A percentile compares a stretch with the other conserved stretches of the same genome.
These are phyloP conservation scores for Sporisorium iseilematis-ciliati DNA, from an alignment of 1,284 basidiomycete genomes.

Conservation along the genomic window DNA sequence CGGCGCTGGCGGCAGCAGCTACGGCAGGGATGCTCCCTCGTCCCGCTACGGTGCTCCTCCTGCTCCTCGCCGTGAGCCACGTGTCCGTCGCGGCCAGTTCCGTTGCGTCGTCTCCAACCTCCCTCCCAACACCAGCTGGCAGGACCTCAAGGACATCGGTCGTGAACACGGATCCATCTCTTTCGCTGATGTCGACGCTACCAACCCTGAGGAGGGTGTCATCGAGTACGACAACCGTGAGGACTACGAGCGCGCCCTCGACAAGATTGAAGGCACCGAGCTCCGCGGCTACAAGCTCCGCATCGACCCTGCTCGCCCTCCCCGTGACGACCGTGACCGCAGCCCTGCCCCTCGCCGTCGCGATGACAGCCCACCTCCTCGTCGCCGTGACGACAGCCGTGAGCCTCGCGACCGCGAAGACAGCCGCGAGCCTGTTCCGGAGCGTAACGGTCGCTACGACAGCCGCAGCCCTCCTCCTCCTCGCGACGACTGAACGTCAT, in stretches of 20 bases:
- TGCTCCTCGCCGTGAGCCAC: constrained; percentile 43
- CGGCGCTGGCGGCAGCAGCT: constrained; percentile 38
- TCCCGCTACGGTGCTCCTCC: constrained; percentile 52
- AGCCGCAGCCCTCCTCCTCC: constrained; percentile 57
- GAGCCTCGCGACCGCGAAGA: constrained; percentile 30
- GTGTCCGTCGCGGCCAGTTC: constrained; percentile 62
- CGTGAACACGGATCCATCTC: constrained; percentile 80
- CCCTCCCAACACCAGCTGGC: constrained; percentile 92
- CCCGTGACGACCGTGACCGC: constrained; percentile 57
- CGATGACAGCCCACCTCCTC: constrained; percentile 50
- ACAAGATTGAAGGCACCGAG: constrained; percentile 67
- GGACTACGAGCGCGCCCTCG: constrained; percentile 66
- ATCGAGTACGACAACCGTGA: constrained; percentile 68
- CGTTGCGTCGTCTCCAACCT: constrained; percentile 74
- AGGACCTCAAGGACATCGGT: constrained; percentile 97
- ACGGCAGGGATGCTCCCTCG: constrained; percentile 38
- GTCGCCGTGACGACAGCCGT: constrained; percentile 54
- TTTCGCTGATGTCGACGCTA: constrained; percentile 66
- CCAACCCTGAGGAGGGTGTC: constrained; percentile 66
- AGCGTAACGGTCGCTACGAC: constrained; percentile 52
- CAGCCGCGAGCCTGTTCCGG: constrained; percentile 48
- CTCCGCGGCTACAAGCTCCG: constrained; percentile 66
- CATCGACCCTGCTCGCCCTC: constrained; percentile 60
- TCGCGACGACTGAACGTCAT: constrained; percentile 34
- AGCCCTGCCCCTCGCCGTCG: constrained; percentile 54